Base-by-base conservation (phyloP, 2,329 filamentous ascomycete genomes). In the Colletotrichum sp. region DNA sequence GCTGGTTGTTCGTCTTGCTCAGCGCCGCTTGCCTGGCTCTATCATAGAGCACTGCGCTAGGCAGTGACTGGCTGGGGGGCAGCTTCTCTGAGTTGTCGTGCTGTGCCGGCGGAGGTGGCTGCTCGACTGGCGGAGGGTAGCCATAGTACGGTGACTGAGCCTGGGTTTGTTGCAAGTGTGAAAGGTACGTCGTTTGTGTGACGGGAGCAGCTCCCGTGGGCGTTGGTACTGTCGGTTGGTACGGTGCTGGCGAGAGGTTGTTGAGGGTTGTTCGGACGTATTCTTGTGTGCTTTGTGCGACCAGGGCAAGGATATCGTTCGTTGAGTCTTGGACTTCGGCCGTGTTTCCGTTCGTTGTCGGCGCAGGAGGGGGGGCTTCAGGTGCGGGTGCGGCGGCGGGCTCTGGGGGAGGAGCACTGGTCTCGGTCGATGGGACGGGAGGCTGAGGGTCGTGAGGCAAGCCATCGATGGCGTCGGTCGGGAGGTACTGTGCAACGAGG, bases 21-120 rank as follows among this genome's bases (percentile, higher is more conserved):
- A 91, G 86, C 0, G 90, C 90, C 4, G 90, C 90, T 78, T 92
- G 90, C 3, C 91, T 87, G 15, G 91, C 91, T 69, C 89, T 88
- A 76, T 92, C 90, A 73, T 92, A 92, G 2, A 92, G 82, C 2
- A 89, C 86, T 0, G 90, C 86, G 24, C 89, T 92, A 0, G 90
- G 87, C 24, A 87, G 89, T 6, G 87, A 88, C 77, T 92, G 91
- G 65, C 91, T 90, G 0, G 91, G 91, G 5, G 91, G 91, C 0
- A 92, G 80, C 8, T 78, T 76, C 26, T 83, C 82, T 30, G 85
- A 85, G 49, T 85, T 83, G 3, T 83, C 82, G 15, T 81, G 81
- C 4, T 78, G 81, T 7, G 80, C 81, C 15, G 78, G 81, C 16
- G 78, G 83, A 9, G 79, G 81, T 30, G 75, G 65, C 16, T 76